These are phyloP conservation scores for Fusarium robinianum DNA, from an alignment of 2,329 filamentous ascomycete species.

Conservation along the genomic window DNA sequence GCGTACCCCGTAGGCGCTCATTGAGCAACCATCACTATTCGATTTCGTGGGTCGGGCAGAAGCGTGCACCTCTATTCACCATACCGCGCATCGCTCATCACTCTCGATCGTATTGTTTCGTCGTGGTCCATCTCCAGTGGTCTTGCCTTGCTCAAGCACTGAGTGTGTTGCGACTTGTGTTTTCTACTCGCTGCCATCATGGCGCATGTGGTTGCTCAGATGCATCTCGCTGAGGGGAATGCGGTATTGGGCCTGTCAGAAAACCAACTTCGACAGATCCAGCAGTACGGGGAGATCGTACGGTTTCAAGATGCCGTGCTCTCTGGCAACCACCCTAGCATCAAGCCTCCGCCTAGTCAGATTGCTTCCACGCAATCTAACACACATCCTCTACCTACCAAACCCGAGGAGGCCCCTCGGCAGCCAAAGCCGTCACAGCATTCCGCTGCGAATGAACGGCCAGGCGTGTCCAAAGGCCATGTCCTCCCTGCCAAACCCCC, in stretches of 20 bases:
- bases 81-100: slow-evolving; percentile 16
- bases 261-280: slow-evolving; percentile 60
- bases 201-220: slow-evolving; percentile 32
- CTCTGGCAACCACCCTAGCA: slow-evolving; percentile 71
- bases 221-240: slow-evolving; percentile 19
- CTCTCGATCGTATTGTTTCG: slow-evolving; percentile 18
- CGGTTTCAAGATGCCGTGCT: slow-evolving; percentile 80
- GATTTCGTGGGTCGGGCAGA: slow-evolving; percentile 9
- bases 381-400: slow-evolving; percentile 26
- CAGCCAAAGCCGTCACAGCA: slow-evolving; percentile 40
- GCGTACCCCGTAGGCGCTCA: slow-evolving; percentile 15
- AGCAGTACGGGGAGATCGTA: slow-evolving; percentile 79
- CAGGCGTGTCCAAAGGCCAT: slow-evolving; percentile 10
- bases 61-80: slow-evolving; percentile 14
- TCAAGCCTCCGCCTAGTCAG: slow-evolving; percentile 58
- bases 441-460: slow-evolving; percentile 44
- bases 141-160: slow-evolving; percentile 19
- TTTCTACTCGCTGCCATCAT: slow-evolving; percentile 32
- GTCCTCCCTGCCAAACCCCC: slow-evolving; percentile 7
- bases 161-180: slow-evolving; percentile 30
- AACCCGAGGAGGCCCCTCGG: slow-evolving; percentile 15
- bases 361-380: slow-evolving; percentile 29
- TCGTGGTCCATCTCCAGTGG: slow-evolving; percentile 12
- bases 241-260: slow-evolving; percentile 42
- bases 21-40: slow-evolving; percentile 21